These are phyloP conservation scores for Phylloporus sp. DNA, from an alignment of 1,284 basidiomycete genomes.

Conservation along the genomic window DNA sequence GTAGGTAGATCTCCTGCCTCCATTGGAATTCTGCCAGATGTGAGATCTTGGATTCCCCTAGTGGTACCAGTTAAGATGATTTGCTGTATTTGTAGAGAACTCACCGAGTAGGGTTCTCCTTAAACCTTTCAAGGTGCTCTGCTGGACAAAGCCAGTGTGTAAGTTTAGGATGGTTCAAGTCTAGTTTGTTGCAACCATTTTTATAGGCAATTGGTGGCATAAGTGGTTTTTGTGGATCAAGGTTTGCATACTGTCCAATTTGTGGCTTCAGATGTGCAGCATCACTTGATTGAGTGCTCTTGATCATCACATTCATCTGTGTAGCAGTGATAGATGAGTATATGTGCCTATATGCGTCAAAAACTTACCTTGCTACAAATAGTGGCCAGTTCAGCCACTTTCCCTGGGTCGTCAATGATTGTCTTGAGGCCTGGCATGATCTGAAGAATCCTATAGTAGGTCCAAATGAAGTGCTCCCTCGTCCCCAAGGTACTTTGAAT, in stretches of 20 bases:
- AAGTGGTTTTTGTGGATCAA: too few relatives aligned
- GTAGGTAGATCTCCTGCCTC: background rate
- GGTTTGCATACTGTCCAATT: too few relatives aligned
- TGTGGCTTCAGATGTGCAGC: too few relatives aligned
- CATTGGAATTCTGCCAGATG: background rate
- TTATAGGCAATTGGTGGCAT: too few relatives aligned
- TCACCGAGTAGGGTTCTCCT: background rate
- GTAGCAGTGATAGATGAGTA: background rate
- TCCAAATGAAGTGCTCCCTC: background rate
- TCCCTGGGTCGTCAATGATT: background rate
- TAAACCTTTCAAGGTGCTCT: background rate
- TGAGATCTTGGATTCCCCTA: background rate
- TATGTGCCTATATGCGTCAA: background rate
- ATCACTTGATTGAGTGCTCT: too few relatives aligned
- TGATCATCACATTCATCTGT: too few relatives aligned
- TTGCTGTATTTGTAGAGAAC: too few relatives aligned
- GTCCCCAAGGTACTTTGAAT: background rate
- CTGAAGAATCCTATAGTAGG: background rate
- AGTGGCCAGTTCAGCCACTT: too few relatives aligned
- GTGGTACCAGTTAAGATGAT: too few relatives aligned
- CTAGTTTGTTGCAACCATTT: background rate
- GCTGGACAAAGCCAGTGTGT: background rate
- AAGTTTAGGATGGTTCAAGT: background rate
- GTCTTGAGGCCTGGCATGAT: background rate
- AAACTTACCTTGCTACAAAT: background rate